phyloP scores from a whole-genome alignment of 2,329 filamentous ascomycete species.

The Furcasterigmium sp. region DNA sequence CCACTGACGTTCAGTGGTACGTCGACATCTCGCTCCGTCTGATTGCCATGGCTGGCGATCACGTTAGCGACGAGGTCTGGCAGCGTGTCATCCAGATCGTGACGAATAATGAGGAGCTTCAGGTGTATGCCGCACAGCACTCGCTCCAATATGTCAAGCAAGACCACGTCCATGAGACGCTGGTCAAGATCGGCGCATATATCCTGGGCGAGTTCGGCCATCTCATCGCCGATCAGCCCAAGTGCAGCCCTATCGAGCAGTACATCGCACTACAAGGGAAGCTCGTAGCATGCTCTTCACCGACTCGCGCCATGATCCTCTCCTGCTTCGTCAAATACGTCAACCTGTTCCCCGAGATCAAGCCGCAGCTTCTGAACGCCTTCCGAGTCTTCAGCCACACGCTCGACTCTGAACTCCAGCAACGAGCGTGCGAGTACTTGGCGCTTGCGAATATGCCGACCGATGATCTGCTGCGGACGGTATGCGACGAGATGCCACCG shows the following conservation, averaged over 20 bases:
- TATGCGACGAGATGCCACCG: constrained; percentile 98
- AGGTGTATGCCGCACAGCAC: constrained; percentile 93
- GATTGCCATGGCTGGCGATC: constrained; percentile 94
- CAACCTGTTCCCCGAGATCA: constrained; percentile 97
- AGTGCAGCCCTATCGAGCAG: constrained; percentile 95
- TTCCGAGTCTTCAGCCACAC: constrained; percentile 93
- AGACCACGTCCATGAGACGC: constrained; percentile 90
- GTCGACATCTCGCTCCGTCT: constrained; percentile 94
- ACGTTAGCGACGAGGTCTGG: constrained; percentile 99
- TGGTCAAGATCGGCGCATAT: constrained; percentile 97
- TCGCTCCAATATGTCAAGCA: constrained; percentile 88
- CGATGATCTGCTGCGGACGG: constrained; percentile 85
- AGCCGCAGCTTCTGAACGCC: constrained; percentile 84
- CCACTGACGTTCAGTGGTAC: constrained; percentile 98
- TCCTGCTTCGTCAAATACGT: constrained; percentile 97
- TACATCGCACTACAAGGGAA: constrained; percentile 90
- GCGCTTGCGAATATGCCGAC: constrained; percentile 78
- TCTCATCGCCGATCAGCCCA: constrained; percentile 84
- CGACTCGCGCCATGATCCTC: constrained; percentile 87
- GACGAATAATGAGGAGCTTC: constrained; percentile 97
- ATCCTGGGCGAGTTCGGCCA: constrained; percentile 96
- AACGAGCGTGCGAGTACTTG: constrained; percentile 93
- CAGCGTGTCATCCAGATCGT: constrained; percentile 98
- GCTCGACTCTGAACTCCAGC: constrained; percentile 90
- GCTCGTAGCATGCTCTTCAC: constrained; percentile 80